Base-by-base conservation (phyloP, 2,329 filamentous ascomycete genomes). In the Alternaria ethzedia region DNA sequence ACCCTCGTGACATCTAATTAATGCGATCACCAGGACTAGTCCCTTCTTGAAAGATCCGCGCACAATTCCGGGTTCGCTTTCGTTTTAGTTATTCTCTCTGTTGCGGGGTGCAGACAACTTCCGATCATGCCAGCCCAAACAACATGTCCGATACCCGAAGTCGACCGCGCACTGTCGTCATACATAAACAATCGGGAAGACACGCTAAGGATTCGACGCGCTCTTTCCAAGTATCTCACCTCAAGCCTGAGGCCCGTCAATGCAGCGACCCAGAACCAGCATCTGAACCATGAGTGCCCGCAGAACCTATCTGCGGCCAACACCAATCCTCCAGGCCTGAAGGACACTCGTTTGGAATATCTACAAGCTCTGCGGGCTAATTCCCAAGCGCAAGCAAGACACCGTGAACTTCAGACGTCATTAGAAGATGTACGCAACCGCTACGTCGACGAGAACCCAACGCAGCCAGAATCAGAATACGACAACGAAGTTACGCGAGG, bases 361-460 rank as follows among this genome's bases (percentile, higher is more conserved):
- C 64, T 86, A 15, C 76, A 82, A 43, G 83, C 83, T 4, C 68
- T 86, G 4, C 79, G 82, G 50, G 80, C 79, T 12, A 81, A 82
- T 64, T 63, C 79, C 13, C 74, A 78, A 13, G 83, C 82, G 12
- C 79, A 79, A 57, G 75, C 79, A 56, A 78, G 79, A 26, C 79
- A 82, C 47, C 65, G 75, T 25, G 74, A 75, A 13, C 70, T 62
- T 4, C 77, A 78, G 51, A 58, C 66, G 30, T 76, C 76, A 7
- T 67, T 81, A 6, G 66, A 76, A 52, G 74, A 78, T 28, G 54
- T 80, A 26, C 75, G 68, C 10, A 60, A 68, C 41, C 66, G 65
- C 12, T 72, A 78, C 56, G 15, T 67, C 10, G 55, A 66, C n/a
- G 73, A 76, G 25, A 65, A 66, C 9, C 68, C 73, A 2, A 58